A percentile compares a stretch with the other conserved stretches of the same genome.
Evolutionary conservation across 2,329 filamentous ascomycete genomes (phyloP).

Genomic region (Trichoderma oligosporum): DNA sequence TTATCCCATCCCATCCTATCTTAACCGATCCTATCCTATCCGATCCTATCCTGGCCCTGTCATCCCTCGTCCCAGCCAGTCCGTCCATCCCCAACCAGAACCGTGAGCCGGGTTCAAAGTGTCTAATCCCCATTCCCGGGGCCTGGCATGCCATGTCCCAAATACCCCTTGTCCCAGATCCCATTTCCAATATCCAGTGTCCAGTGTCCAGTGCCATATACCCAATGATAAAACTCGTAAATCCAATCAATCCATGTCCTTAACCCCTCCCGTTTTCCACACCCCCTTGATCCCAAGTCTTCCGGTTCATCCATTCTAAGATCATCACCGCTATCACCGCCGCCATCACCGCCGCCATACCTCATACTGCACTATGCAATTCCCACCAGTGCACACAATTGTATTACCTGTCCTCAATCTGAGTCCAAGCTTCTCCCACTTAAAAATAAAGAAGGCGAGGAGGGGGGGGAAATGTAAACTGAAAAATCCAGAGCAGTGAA

Average conservation of each 20-base stretch:
- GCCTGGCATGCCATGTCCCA: conserved; percentile 9
- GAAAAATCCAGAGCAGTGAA: not conserved
- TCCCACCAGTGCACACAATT: not conserved
- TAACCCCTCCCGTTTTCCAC: not conserved
- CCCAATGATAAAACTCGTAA: not conserved
- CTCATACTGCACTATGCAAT: not conserved
- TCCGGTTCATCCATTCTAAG: not conserved
- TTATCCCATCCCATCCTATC: not conserved
- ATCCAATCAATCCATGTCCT: not conserved
- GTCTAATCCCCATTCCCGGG: not conserved
- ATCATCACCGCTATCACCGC: not conserved
- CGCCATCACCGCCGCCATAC: too few relatives aligned
- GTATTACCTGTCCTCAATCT: not conserved
- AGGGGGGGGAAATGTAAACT: not conserved
- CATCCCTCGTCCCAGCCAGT: not conserved
- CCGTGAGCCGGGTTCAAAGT: conserved; percentile 1
- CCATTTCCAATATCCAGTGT: not conserved
- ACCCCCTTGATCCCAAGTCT: conserved; percentile 9
- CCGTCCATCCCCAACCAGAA: conserved; percentile 1
- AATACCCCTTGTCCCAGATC: not conserved
- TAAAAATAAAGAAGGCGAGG: not conserved
- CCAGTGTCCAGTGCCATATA: not conserved
- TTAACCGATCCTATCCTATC: not conserved
- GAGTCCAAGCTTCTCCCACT: not conserved
- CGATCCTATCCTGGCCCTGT: not conserved